Evolutionary conservation across 176 grass and related monocot species (phyloP).

Genomic region (Raddia guianensis): DNA sequence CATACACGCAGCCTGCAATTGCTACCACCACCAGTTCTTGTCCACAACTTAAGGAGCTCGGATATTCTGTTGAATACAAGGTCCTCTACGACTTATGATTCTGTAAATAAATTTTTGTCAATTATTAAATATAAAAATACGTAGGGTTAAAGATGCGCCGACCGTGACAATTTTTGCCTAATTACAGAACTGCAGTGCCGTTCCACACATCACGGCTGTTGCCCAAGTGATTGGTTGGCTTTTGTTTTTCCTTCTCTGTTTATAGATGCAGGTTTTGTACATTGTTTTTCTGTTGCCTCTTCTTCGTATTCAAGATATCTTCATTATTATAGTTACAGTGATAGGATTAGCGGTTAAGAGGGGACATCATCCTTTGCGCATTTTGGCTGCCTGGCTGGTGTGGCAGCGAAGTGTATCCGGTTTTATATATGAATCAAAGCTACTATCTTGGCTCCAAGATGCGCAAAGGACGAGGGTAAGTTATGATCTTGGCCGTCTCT

Average conservation of each 20-base stretch:
- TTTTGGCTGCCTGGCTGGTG: neutral
- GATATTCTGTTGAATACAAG: constrained; percentile 63
- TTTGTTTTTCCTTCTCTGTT: constrained; percentile 37
- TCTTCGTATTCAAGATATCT: neutral
- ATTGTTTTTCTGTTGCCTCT: neutral
- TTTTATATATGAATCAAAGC: no score
- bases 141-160: constrained; percentile 32
- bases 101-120: constrained; percentile 34
- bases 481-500: neutral
- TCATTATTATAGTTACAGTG: neutral
- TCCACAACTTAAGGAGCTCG: constrained; percentile 48
- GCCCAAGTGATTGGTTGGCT: constrained; percentile 49
- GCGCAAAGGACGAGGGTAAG: no score
- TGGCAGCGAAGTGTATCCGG: neutral
- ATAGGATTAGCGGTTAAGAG: neutral
- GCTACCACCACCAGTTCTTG: constrained; percentile 44
- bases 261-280: constrained; percentile 27
- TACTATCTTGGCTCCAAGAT: no score
- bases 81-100: constrained; percentile 55
- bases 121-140: neutral
- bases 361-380: neutral
- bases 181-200: constrained; percentile 49
- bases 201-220: constrained; percentile 46
- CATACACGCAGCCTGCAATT: constrained; percentile 56
- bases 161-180: constrained; percentile 41